Evolutionary conservation across 176 grass and related monocot species (phyloP).

Genomic region (Oryza glumipatula): DNA sequence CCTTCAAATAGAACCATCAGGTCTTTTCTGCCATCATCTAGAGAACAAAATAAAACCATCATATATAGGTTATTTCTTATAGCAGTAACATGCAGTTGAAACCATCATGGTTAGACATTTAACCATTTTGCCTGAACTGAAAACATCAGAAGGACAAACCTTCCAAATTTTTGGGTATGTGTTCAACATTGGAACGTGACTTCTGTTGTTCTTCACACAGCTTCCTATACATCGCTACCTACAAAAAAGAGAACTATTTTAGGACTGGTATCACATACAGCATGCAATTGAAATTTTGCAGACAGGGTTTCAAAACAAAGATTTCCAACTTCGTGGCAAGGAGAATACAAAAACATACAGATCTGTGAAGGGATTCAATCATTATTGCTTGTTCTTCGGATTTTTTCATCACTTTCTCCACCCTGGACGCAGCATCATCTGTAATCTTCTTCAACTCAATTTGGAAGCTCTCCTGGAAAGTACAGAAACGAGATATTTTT

Average conservation of each 20-base stretch:
- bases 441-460: conserved; percentile 76
- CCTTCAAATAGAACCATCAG: conserved; percentile 86
- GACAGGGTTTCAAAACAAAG: conserved; percentile 3
- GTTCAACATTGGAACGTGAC: conserved; percentile 54
- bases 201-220: conserved; percentile 91
- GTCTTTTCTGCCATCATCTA: conserved; percentile 75
- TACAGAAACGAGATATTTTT: conserved; percentile 15
- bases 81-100: conserved; percentile 23
- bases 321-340: conserved; percentile 11
- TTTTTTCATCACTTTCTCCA: conserved; percentile 91
- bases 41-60: conserved; percentile 26
- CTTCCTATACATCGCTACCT: conserved; percentile 97
- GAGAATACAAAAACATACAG: conserved; percentile 55
- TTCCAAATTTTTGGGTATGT: conserved; percentile 44
- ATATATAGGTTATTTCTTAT: conserved; percentile 27
- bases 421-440: conserved; percentile 60
- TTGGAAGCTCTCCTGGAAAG: conserved; percentile 78
- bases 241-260: conserved; percentile 22
- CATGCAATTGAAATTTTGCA: neutral
- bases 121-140: neutral
- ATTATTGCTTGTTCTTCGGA: conserved; percentile 91
- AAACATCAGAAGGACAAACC: conserved; percentile 46
- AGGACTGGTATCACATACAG: conserved; percentile 25
- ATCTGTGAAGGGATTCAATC: conserved; percentile 97
- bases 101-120: conserved; percentile 20